Conservation (phyloP, 768 basidiomycete genomes). For the Tremella yokohamensis region DNA sequence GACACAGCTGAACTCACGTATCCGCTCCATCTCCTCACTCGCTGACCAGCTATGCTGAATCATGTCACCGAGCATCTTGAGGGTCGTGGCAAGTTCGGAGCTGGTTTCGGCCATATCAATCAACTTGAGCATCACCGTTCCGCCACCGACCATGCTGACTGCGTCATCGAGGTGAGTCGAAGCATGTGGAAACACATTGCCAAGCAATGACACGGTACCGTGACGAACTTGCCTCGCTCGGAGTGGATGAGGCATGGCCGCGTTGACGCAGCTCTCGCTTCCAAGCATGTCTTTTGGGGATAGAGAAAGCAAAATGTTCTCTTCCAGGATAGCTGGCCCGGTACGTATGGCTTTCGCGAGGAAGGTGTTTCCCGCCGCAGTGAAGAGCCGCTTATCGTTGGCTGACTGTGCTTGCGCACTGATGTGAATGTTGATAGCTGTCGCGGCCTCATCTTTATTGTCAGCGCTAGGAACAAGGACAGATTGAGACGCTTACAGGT, state of each 20-base stretch:
- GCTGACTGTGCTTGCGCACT: slow-evolving; percentile 30
- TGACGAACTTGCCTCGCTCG: slow-evolving; percentile 31
- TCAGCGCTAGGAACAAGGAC: not conserved
- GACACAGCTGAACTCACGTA: slow-evolving; percentile 59
- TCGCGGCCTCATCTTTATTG: slow-evolving; percentile 44
- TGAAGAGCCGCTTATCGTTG: slow-evolving; percentile 34
- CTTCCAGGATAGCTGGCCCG: slow-evolving; percentile 41
- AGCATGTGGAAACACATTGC: slow-evolving; percentile 25
- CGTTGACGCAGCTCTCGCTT: slow-evolving; percentile 25
- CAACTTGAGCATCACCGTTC: slow-evolving; percentile 66
- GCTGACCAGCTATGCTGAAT: slow-evolving; percentile 84
- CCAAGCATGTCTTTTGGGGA: slow-evolving; percentile 26
- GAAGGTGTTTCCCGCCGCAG: slow-evolving; percentile 36
- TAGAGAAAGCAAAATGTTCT: slow-evolving; percentile 37
- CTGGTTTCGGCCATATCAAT: slow-evolving; percentile 74
- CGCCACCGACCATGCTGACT: slow-evolving; percentile 79
- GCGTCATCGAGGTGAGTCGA: slow-evolving; percentile 61
- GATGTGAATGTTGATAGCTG: slow-evolving; percentile 48
- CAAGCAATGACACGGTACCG: slow-evolving; percentile 25
- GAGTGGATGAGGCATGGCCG: slow-evolving; percentile 31
- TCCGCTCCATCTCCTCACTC: slow-evolving; percentile 87
- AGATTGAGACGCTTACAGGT: slow-evolving; percentile 35
- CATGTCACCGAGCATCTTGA: slow-evolving; percentile 71
- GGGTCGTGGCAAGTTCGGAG: slow-evolving; percentile 70
- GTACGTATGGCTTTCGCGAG: slow-evolving; percentile 46